Conservation (phyloP, 352 stramenopile genomes). For the Peronospora destructor region DNA sequence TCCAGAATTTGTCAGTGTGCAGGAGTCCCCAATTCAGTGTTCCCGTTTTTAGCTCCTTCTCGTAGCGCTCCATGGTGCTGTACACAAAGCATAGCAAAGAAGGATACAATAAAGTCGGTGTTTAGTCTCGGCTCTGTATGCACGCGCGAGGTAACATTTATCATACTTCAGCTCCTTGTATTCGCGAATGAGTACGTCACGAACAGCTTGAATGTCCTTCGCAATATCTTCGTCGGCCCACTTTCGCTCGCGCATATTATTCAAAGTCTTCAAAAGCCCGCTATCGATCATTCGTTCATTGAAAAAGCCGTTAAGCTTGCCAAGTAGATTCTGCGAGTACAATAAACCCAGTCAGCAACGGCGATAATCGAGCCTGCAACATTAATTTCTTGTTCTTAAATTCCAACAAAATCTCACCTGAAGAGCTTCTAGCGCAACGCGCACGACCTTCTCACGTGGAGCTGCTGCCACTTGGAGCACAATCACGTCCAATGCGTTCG, state of each 20-base stretch:
- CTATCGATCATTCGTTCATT: conserved; percentile 95
- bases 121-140: neutral
- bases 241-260: conserved; percentile 90
- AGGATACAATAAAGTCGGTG: neutral
- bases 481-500: conserved; percentile 58
- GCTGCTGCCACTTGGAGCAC: conserved; percentile 87
- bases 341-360: neutral
- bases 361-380: neutral
- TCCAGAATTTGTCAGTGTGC: conserved; percentile 98
- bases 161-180: conserved; percentile 86
- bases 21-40: conserved; percentile 93
- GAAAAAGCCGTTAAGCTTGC: conserved; percentile 75
- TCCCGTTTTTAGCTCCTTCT: conserved; percentile 92
- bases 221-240: conserved; percentile 94
- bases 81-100: neutral
- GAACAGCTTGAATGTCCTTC: conserved; percentile 70
- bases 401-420: conserved; percentile 36
- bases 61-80: conserved; percentile 94
- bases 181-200: conserved; percentile 76
- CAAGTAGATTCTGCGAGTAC: conserved; percentile 56
- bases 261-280: conserved; percentile 92
- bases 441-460: conserved; percentile 95
- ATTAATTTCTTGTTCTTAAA: neutral
- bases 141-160: neutral
- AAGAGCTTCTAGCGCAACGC: conserved; percentile 90